phyloP scores from a whole-genome alignment of 2,329 filamentous ascomycete species.

The Apiospora kogelbergensis region DNA sequence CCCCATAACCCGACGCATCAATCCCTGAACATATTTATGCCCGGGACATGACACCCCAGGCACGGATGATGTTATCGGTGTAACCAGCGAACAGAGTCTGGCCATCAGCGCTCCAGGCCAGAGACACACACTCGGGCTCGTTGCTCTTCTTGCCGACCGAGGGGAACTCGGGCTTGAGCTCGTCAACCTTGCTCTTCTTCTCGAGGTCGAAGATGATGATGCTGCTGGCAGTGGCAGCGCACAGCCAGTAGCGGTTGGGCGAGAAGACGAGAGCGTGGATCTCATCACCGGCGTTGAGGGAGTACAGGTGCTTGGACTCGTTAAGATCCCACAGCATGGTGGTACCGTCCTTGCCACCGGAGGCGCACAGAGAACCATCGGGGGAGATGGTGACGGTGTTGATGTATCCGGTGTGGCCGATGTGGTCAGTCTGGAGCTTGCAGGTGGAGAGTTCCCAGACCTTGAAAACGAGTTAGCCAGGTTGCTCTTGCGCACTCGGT shows the following conservation, averaged over 20 bases:
- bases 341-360: conserved; percentile 98
- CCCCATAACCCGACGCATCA: not conserved
- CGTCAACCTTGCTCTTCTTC: conserved; percentile 99
- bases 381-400: conserved; percentile 99
- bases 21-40: conserved; percentile 52
- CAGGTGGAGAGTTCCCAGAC: conserved; percentile 99
- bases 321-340: conserved; percentile 99
- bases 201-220: conserved; percentile 99
- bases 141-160: conserved; percentile 98
- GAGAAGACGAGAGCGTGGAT: conserved; percentile 99
- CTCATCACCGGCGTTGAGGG: conserved; percentile 98
- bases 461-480: conserved; percentile 45
- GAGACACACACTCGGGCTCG: conserved; percentile 95
- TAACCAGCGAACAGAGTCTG: conserved; percentile 99
- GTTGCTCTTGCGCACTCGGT: not conserved
- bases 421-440: conserved; percentile 99
- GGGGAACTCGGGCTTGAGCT: conserved; percentile 98
- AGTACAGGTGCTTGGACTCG: conserved; percentile 99
- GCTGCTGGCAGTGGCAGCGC: conserved; percentile 92
- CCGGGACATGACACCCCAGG: conserved; percentile 96
- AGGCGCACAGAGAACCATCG: conserved; percentile 97
- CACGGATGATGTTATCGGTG: conserved; percentile 99
- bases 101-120: conserved; percentile 97
- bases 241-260: conserved; percentile 99
- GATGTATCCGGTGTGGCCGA: conserved; percentile 99